These are phyloP conservation scores for Monosiga brevicollis DNA, from an alignment of 78 protist genomes.

Conservation along the genomic window DNA sequence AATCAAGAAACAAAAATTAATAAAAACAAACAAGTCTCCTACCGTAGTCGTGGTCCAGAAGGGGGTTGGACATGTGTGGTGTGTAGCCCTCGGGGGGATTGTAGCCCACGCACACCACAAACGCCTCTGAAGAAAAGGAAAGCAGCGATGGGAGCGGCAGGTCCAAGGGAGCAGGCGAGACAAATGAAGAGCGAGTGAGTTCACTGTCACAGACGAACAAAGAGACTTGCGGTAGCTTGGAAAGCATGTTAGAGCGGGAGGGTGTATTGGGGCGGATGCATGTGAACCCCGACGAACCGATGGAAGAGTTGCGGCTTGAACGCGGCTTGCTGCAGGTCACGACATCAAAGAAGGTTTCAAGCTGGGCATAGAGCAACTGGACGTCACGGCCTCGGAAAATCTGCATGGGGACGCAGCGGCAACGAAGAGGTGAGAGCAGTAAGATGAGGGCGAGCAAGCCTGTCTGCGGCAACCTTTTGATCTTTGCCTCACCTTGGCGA, in stretches of 20 bases:
- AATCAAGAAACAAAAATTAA: not conserved
- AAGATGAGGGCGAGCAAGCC: no score
- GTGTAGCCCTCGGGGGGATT: conserved; percentile 54
- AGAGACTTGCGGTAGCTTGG: no score
- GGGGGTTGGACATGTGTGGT: conserved; percentile 33
- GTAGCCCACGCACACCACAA: conserved; percentile 73
- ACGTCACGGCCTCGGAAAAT: conserved; percentile 81
- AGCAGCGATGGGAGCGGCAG: no score
- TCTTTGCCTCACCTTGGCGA: conserved; percentile 94
- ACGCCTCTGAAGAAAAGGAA: conserved; percentile 68
- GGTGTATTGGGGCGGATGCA: no score
- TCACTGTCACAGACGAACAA: no score
- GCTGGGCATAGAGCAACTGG: conserved; percentile 67
- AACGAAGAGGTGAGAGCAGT: no score
- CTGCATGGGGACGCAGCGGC: no score
- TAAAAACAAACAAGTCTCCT: not conserved
- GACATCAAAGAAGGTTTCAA: conserved; percentile 65
- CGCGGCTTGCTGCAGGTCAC: conserved; percentile 85
- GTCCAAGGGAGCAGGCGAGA: no score
- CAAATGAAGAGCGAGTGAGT: no score
- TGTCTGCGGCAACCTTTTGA: no score
- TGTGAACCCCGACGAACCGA: conserved; percentile 28
- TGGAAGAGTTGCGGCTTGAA: conserved; percentile 59
- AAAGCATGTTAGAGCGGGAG: no score
- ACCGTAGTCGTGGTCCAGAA: conserved; percentile 13